Evolutionary conservation across 768 basidiomycete species (phyloP).

Genomic region (Lentinula raphanica): DNA sequence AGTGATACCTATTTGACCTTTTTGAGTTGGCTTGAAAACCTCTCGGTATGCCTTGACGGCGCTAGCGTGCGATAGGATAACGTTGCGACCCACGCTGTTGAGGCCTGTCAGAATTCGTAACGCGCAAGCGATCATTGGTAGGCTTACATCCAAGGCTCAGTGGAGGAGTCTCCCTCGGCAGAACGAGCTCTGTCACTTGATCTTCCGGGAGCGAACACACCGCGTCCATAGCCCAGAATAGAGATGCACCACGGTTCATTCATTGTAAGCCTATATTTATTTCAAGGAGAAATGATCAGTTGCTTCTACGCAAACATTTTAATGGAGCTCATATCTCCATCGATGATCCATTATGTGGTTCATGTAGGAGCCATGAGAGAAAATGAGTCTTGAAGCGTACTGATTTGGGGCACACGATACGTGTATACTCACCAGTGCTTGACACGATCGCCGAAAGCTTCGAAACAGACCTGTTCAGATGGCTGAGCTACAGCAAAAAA

Average conservation of each 20-base stretch:
- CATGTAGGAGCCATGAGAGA: neutral
- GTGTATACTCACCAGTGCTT: constrained; percentile 51
- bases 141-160: constrained; percentile 66
- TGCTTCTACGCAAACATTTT: neutral
- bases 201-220: constrained; percentile 67
- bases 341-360: neutral
- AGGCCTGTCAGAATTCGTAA: neutral
- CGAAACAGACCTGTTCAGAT: constrained; percentile 55
- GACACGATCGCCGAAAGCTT: constrained; percentile 70
- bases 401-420: neutral
- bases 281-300: neutral
- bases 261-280: constrained; percentile 51
- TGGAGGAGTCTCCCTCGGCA: constrained; percentile 56
- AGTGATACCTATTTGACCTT: constrained; percentile 73
- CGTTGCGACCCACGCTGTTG: constrained; percentile 55
- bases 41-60: constrained; percentile 64
- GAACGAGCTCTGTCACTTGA: constrained; percentile 59
- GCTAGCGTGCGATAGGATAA: constrained; percentile 66
- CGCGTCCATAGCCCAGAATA: constrained; percentile 65
- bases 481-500: constrained; percentile 8
- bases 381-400: neutral
- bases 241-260: constrained; percentile 76
- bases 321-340: neutral
- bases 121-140: neutral
- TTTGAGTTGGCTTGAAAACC: constrained; percentile 56